These are phyloP conservation scores for Asterella californica DNA, from an alignment of 225 moss, liverwort and hornwort genomes.

Conservation along the genomic window DNA sequence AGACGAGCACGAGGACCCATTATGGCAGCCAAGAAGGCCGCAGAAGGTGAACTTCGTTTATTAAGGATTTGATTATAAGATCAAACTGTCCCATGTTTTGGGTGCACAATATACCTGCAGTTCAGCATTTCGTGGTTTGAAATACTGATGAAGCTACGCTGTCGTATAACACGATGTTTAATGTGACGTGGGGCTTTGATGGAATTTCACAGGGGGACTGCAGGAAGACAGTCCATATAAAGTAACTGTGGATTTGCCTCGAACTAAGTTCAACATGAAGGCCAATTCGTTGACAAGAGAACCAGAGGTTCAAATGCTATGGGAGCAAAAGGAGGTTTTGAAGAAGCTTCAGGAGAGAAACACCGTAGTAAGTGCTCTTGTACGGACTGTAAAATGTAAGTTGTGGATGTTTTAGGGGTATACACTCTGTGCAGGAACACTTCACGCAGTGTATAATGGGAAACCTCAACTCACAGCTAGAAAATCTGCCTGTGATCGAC, in stretches of 20 bases:
- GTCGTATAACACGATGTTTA: background rate
- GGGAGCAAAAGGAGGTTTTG: slow-evolving; percentile 88
- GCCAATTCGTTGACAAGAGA: slow-evolving; percentile 92
- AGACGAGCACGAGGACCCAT: slow-evolving; percentile 75
- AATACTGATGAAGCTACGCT: background rate
- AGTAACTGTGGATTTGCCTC: slow-evolving; percentile 84
- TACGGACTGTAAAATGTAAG: too few species aligned
- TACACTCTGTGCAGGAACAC: too few species aligned
- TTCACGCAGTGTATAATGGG: background rate
- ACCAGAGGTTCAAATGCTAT: slow-evolving; percentile 92
- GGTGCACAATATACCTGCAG: too few species aligned
- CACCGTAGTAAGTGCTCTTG: slow-evolving; percentile 52
- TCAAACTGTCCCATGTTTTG: background rate
- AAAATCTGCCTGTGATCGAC: background rate
- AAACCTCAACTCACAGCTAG: background rate
- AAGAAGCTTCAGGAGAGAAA: slow-evolving; percentile 74
- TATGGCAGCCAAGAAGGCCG: slow-evolving; percentile 76
- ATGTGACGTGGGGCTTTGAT: background rate
- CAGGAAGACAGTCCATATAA: slow-evolving; percentile 78
- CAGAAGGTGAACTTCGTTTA: slow-evolving; percentile 45
- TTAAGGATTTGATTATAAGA: background rate
- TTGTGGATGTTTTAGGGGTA: too few species aligned
- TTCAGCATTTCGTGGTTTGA: background rate
- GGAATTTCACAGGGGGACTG: slow-evolving; percentile 32
- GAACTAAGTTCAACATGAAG: slow-evolving; percentile 84